A percentile compares a stretch with the other conserved stretches of the same genome.
Conservation (phyloP, 306 rosid genomes). For the Sphenostylis stenocarpa region DNA sequence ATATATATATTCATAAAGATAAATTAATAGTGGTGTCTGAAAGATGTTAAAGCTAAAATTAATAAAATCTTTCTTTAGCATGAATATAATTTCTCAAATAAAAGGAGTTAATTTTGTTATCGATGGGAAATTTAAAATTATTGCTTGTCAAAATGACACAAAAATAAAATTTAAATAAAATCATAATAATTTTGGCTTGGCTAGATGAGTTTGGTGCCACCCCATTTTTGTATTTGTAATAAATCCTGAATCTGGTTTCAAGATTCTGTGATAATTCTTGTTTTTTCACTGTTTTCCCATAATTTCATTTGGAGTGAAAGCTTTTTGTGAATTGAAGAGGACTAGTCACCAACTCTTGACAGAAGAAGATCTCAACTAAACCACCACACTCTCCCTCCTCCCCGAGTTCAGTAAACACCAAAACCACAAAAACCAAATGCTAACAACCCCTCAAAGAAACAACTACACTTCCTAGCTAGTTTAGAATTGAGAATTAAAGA, state of each 20-base stretch:
- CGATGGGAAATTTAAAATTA: not conserved
- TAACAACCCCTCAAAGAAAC: not conserved
- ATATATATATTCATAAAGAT: too few species aligned
- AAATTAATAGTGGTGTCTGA: not conserved
- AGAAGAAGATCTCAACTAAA: not conserved
- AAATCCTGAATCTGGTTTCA: not conserved
- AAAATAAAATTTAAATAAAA: not conserved
- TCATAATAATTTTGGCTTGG: not conserved
- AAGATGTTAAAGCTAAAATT: not conserved
- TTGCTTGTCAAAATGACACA: not conserved
- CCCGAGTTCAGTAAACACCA: not conserved
- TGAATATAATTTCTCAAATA: not conserved
- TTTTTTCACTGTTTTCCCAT: not conserved
- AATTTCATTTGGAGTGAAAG: not conserved
- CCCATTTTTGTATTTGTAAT: not conserved
- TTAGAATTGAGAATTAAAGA: not conserved
- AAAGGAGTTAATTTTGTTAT: not conserved
- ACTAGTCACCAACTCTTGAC: not conserved
- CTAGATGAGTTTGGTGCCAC: not conserved
- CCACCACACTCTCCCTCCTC: not conserved
- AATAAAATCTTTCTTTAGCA: too few species aligned
- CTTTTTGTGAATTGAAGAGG: not conserved
- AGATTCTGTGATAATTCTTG: not conserved
- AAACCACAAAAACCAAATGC: not conserved
- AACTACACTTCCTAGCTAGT: slow-evolving; percentile 39